phyloP scores from a whole-genome alignment of 257 asterid species.

The Solanum corneliomulleri region DNA sequence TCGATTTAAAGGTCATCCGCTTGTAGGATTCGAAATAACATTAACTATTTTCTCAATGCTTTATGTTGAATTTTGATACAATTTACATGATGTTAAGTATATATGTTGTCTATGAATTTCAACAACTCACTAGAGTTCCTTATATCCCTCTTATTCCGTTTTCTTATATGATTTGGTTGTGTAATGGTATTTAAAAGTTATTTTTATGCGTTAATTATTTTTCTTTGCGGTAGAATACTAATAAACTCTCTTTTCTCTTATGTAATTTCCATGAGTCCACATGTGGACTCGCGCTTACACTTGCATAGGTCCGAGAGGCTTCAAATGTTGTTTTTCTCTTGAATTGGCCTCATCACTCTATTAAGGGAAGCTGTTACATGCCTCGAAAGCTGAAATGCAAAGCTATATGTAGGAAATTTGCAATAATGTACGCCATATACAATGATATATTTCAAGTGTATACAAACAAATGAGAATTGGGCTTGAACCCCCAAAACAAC shows the following conservation, averaged over 20 bases:
- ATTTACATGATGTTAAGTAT: no score
- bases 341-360: neutral
- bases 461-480: neutral
- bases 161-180: no score
- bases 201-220: neutral
- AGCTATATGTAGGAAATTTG: neutral
- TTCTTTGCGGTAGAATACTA: neutral
- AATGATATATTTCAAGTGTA: neutral
- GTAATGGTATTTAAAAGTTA: no score
- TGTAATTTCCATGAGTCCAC: neutral
- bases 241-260: neutral
- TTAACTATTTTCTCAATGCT: no score
- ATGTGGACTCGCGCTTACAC: neutral
- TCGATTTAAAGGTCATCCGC: no score
- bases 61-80: no score
- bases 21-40: no score
- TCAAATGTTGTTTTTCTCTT: neutral
- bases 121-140: no score
- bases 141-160: no score
- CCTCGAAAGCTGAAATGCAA: neutral
- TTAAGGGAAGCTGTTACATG: neutral
- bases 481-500: neutral
- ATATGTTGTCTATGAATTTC: no score
- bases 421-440: neutral
- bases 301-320: neutral